A percentile compares a stretch with the other conserved stretches of the same genome.
Evolutionary conservation across 305 asterid species (phyloP).

Genomic region (Fraxinus baroniana): DNA sequence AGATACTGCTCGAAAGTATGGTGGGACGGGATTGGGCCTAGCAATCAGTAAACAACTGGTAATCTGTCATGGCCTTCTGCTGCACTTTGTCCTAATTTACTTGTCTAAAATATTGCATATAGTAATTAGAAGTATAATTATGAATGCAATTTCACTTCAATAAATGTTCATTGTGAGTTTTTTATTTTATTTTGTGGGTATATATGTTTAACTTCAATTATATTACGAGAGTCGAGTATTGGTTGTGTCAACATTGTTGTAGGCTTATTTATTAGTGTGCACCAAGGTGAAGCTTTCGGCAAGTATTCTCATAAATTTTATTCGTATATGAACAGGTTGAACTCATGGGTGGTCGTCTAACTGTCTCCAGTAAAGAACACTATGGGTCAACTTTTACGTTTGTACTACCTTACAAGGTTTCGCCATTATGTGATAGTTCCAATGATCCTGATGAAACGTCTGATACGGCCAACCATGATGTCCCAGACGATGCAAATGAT

Average conservation of each 20-base stretch:
- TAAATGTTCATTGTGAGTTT: not conserved
- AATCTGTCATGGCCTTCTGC: constrained; percentile 17
- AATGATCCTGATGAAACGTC: constrained; percentile 76
- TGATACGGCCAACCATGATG: constrained; percentile 49
- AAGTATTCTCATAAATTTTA: not conserved
- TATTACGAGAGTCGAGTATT: not conserved
- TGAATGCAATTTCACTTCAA: not conserved
- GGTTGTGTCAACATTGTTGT: not conserved
- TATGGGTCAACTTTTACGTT: constrained; percentile 83
- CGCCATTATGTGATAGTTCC: constrained; percentile 53
- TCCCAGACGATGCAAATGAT: constrained; percentile 43
- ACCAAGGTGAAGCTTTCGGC: not conserved
- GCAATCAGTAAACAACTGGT: constrained; percentile 94
- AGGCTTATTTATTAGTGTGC: not conserved
- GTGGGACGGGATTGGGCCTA: constrained; percentile 95
- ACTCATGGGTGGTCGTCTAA: constrained; percentile 91
- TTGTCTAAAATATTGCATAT: not conserved
- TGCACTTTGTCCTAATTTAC: not conserved
- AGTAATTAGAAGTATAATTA: not conserved
- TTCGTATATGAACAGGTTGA: constrained; percentile 59
- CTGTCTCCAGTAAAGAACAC: constrained; percentile 70
- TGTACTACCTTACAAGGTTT: constrained; percentile 70
- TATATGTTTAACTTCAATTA: not conserved
- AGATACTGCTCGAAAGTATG: constrained; percentile 90
- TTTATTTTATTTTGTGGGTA: not conserved